Percentiles rank a stretch among this genome's conserved stretches.
phyloP scores from a whole-genome alignment of 495 filamentous ascomycete species.

The Staphylotrichum longicolle region DNA sequence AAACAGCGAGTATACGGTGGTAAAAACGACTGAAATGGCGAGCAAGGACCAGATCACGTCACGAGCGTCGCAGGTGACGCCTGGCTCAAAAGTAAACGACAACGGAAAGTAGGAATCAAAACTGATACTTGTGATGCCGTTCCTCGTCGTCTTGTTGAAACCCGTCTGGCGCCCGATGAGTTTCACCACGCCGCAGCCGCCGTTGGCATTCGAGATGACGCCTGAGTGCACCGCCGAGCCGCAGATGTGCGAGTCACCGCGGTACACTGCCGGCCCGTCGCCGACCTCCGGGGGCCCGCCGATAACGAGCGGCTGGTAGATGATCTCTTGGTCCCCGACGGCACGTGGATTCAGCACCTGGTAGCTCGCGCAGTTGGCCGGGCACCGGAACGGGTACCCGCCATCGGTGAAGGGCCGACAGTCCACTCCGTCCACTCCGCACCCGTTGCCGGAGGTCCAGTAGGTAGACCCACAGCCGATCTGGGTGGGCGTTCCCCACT shows the following conservation, averaged over 20 bases:
- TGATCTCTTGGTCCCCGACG: slow-evolving; percentile 69
- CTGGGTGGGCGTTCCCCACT: slow-evolving; percentile 61
- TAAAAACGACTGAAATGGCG: slow-evolving; percentile 66
- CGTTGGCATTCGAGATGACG: slow-evolving; percentile 60
- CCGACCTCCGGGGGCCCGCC: slow-evolving; percentile 61
- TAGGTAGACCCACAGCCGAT: slow-evolving; percentile 66
- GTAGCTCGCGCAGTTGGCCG: slow-evolving; percentile 66
- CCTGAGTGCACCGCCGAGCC: slow-evolving; percentile 77
- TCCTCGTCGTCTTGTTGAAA: slow-evolving; percentile 21
- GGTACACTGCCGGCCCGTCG: slow-evolving; percentile 56
- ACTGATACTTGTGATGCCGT: slow-evolving; percentile 25
- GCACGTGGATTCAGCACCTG: slow-evolving; percentile 68
- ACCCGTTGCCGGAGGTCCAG: slow-evolving; percentile 69
- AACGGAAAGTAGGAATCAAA: slow-evolving; percentile 51
- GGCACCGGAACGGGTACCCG: slow-evolving; percentile 73
- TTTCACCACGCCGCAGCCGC: slow-evolving; percentile 59
- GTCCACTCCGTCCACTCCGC: slow-evolving; percentile 73
- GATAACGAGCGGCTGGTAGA: slow-evolving; percentile 69
- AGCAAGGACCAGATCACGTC: slow-evolving; percentile 48
- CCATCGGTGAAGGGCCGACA: slow-evolving; percentile 77
- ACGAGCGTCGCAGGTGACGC: slow-evolving; percentile 48
- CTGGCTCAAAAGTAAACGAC: slow-evolving; percentile 62
- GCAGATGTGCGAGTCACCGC: slow-evolving; percentile 82
- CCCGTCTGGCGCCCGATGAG: slow-evolving; percentile 16
- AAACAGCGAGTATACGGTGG: slow-evolving; percentile 64